A percentile compares a stretch with the other conserved stretches of the same genome.
phyloP scores from a whole-genome alignment of 1,139 yeast species.

The Yamadazyma friedrichii region DNA sequence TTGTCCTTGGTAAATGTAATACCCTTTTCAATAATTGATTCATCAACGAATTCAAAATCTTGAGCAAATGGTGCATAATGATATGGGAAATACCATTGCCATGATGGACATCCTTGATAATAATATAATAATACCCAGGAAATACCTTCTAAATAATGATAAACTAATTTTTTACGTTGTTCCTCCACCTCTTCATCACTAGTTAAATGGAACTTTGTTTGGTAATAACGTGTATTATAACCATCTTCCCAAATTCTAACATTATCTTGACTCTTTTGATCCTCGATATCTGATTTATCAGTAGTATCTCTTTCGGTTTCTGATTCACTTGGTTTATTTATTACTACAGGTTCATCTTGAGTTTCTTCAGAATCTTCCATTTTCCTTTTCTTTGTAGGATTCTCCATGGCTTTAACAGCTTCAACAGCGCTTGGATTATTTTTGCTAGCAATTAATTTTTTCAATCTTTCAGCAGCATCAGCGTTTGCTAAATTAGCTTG shows the following conservation, averaged over 20 bases:
- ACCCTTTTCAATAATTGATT: conserved; percentile 48
- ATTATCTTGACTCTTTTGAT: conserved; percentile 44
- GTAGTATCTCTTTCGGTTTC: conserved; percentile 4
- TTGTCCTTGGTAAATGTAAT: conserved; percentile 66
- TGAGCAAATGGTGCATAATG: conserved; percentile 98
- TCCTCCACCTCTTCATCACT: conserved; percentile 55
- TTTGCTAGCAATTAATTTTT: conserved; percentile 40
- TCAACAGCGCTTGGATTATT: conserved; percentile 37
- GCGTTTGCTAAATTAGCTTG: conserved; percentile 75
- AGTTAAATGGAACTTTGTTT: conserved; percentile 63
- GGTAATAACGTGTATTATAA: conserved; percentile 77
- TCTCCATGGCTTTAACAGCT: conserved; percentile 25
- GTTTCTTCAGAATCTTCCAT: conserved; percentile 17
- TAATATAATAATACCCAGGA: conserved; percentile 93
- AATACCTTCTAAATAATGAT: conserved; percentile 85
- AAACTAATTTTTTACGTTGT: conserved; percentile 61
- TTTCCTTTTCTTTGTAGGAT: conserved; percentile 13
- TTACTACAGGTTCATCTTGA: conserved; percentile 23
- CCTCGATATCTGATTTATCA: conserved; percentile 14
- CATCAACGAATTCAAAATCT: conserved; percentile 63
- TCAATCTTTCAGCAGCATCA: conserved; percentile 66
- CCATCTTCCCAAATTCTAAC: conserved; percentile 87
- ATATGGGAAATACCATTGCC: conserved; percentile 98
- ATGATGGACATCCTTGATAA: conserved; percentile 96
- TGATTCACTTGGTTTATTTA: conserved; percentile 17